These are phyloP conservation scores for Neurospora sp. DNA, from an alignment of 495 filamentous ascomycete genomes.

Conservation along the genomic window DNA sequence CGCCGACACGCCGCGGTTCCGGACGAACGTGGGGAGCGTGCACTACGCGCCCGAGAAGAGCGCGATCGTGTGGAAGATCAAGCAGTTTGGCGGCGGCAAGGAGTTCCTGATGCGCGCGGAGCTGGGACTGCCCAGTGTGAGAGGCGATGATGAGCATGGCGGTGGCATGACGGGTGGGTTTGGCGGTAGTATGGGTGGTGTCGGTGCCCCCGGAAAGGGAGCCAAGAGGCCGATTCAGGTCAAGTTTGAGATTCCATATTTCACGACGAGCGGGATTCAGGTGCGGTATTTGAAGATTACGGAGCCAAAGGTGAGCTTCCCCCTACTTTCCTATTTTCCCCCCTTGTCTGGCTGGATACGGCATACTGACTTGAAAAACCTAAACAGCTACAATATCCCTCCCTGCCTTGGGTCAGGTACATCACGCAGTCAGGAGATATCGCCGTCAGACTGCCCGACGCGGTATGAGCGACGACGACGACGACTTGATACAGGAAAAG, in stretches of 20 bases:
- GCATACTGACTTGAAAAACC: too few relatives aligned
- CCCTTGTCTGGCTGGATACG: too few relatives aligned
- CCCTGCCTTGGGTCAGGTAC: slow-evolving; percentile 97
- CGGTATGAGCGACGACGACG: slow-evolving; percentile 42
- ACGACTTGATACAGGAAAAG: not conserved
- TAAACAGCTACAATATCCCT: slow-evolving; percentile 82
- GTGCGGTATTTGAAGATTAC: slow-evolving; percentile 99
- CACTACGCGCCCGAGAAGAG: slow-evolving; percentile 97
- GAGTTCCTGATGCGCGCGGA: slow-evolving; percentile 99
- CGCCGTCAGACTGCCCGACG: slow-evolving; percentile 83
- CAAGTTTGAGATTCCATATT: slow-evolving; percentile 99
- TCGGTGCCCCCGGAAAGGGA: slow-evolving; percentile 58
- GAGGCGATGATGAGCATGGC: slow-evolving; percentile 91
- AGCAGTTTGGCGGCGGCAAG: slow-evolving; percentile 96
- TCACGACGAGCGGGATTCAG: slow-evolving; percentile 96
- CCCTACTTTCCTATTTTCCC: not conserved
- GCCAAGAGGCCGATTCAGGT: slow-evolving; percentile 92
- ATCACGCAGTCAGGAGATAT: slow-evolving; percentile 97
- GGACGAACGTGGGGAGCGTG: slow-evolving; percentile 95
- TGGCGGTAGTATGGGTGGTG: slow-evolving; percentile 88
- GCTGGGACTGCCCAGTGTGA: slow-evolving; percentile 84
- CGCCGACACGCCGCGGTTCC: slow-evolving; percentile 91
- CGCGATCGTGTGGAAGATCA: slow-evolving; percentile 99
- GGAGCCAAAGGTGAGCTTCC: slow-evolving; percentile 80
- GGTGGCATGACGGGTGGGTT: slow-evolving; percentile 96